Base-by-base conservation (phyloP, 352 stramenopile genomes). In the Phytophthora hybrid region DNA sequence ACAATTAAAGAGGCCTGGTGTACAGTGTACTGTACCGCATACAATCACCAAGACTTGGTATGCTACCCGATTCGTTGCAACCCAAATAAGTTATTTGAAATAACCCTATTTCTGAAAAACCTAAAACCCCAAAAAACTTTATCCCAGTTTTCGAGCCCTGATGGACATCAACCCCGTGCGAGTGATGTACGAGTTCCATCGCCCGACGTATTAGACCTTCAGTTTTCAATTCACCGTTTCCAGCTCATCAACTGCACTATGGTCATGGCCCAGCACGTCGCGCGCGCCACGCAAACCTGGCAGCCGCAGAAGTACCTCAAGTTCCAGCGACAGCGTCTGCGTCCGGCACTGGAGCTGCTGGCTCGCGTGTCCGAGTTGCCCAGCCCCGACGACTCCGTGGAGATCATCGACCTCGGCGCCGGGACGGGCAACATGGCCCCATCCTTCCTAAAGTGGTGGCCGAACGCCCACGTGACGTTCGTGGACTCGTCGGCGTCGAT, bases 371-470 rank as follows among this genome's bases (percentile, higher is more conserved):
- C 47, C 1, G 11, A 9, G 16, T 19, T 55, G 10, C 14, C 75
- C 66, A 11, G 10, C 34, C 19, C 78, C 88, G 44, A 74, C 29
- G 46, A 67, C 11, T 53, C 55, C 0, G 54, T 80, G 13, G 46
- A 61, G 21, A 84, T 93, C 44, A 62, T 90, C 7, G 85, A 93
- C 59, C 65, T 93, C 6, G 87, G 87, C n/a, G 85, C 82, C 21
- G 85, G 85, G 32, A 90, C 85, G 19, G 76, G 87, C 47, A 94
- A 92, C 80, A 91, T 93, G 77, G 80, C 76, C 10, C 69, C 83
- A 10, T 66, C 83, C 0, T 91, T 94, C 74, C 58, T 83, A 80
- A 56, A 81, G 26, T 80, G 83, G 59, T 93, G 82, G 84, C 76
- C 87, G 2, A 67, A 75, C 14, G 81, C 82, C 9, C 58, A 66